A percentile compares a stretch with the other conserved stretches of the same genome.
Conservation (phyloP, 2,329 filamentous ascomycete genomes). For the Tolypocladium tundrense region DNA sequence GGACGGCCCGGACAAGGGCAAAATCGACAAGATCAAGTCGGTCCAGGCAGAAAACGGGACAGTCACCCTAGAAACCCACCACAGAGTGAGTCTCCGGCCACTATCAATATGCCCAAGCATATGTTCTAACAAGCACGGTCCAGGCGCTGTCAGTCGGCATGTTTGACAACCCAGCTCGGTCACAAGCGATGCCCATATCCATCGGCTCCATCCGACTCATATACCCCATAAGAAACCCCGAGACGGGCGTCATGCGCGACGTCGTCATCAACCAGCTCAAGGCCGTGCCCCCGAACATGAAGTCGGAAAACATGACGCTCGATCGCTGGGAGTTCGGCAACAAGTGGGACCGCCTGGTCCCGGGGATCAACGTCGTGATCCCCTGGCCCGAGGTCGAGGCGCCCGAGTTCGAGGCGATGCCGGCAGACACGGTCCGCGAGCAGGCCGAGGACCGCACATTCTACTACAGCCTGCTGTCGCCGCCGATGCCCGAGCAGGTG, state of each 20-base stretch:
- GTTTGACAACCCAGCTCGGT: conserved; percentile 18
- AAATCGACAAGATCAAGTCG: conserved; percentile 61
- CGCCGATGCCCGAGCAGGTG: conserved; percentile 70
- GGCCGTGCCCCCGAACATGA: conserved; percentile 37
- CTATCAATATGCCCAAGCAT: background rate
- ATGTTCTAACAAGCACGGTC: background rate
- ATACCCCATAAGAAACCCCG: conserved; percentile 57
- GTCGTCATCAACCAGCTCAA: conserved; percentile 66
- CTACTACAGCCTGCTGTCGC: conserved; percentile 62
- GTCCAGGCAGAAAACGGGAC: conserved; percentile 46
- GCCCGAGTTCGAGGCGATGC: conserved; percentile 41
- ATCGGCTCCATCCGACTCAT: conserved; percentile 73
- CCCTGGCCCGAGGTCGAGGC: conserved; percentile 59
- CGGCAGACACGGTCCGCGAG: conserved; percentile 63
- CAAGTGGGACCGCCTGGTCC: conserved; percentile 48
- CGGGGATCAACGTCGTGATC: conserved; percentile 61
- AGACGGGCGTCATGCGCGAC: conserved; percentile 57
- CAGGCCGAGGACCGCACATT: conserved; percentile 68
- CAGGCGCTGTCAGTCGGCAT: conserved; percentile 19
- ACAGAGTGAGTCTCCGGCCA: conserved; percentile 44
- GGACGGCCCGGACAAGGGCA: conserved; percentile 69
- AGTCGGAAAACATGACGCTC: conserved; percentile 29
- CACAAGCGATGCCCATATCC: conserved; percentile 41
- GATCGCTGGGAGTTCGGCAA: conserved; percentile 30
- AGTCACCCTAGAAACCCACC: conserved; percentile 50